phyloP scores from a whole-genome alignment of 371 early-diverging fungal species.

The Dipsacomyces acuminosporus region DNA sequence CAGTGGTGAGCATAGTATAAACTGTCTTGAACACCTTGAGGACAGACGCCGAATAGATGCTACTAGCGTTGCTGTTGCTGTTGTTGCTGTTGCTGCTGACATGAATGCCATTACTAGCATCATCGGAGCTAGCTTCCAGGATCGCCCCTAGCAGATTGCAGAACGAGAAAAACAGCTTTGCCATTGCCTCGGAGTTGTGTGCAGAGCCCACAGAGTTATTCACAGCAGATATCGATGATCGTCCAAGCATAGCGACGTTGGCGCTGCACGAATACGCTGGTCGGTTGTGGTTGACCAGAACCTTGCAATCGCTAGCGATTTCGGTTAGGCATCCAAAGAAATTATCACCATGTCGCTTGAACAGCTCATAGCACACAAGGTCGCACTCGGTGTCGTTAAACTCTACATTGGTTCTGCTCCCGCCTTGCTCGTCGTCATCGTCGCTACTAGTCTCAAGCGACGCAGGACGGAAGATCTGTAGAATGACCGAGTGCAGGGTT shows the following conservation, averaged over 20 bases:
- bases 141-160: constrained; percentile 33
- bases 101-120: constrained; percentile 1
- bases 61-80: too few relatives aligned
- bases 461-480: constrained; percentile 14
- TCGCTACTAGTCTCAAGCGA: constrained; percentile 9
- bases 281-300: constrained; percentile 27
- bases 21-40: constrained; percentile 24
- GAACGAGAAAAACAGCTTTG: constrained; percentile 31
- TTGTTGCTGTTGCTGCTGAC: neutral
- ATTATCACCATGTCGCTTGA: constrained; percentile 15
- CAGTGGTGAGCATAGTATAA: constrained; percentile 38
- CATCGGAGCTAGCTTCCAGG: constrained; percentile 19
- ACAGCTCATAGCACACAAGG: constrained; percentile 32
- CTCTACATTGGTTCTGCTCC: neutral
- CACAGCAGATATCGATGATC: constrained; percentile 18
- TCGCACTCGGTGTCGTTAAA: constrained; percentile 25
- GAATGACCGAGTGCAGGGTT: constrained; percentile 7
- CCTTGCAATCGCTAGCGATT: constrained; percentile 26
- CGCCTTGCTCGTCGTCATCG: neutral
- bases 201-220: constrained; percentile 5
- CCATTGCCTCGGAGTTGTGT: constrained; percentile 24
- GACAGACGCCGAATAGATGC: constrained; percentile 18
- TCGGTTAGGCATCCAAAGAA: constrained; percentile 18
- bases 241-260: constrained; percentile 23
- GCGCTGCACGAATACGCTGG: constrained; percentile 31